Conservation (phyloP, 345 rosid species). For the Linum usitatissimum region DNA sequence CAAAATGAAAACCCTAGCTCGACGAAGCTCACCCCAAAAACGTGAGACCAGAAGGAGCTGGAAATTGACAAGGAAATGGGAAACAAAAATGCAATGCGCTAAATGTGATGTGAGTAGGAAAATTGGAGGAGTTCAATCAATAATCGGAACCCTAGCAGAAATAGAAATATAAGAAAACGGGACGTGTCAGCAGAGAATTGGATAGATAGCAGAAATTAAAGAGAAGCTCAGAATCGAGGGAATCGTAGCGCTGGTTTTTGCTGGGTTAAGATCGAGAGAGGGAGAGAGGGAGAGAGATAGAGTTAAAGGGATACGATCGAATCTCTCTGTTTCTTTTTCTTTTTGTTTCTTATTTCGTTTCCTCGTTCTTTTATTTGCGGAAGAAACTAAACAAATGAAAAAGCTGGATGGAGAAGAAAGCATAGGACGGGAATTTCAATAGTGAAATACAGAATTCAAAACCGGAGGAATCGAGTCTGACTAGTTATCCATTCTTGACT, state of each 20-base stretch:
- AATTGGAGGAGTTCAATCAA: not conserved
- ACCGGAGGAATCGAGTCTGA: no score
- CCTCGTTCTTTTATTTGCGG: not conserved
- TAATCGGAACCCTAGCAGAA: not conserved
- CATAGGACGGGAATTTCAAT: not conserved
- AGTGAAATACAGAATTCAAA: not conserved
- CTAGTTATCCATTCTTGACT: no score
- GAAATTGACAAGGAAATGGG: not conserved
- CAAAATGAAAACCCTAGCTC: not conserved
- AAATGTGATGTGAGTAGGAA: not conserved
- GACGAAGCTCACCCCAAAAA: not conserved
- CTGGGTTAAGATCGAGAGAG: constrained; percentile 15
- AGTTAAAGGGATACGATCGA: constrained; percentile 14
- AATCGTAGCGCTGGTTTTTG: not conserved
- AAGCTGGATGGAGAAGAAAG: not conserved
- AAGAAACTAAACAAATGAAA: not conserved
- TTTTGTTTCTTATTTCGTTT: not conserved
- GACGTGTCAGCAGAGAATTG: not conserved
- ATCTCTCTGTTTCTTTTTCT: constrained; percentile 12
- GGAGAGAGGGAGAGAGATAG: not conserved
- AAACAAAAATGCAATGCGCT: not conserved
- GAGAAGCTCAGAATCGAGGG: not conserved
- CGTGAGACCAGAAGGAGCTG: not conserved
- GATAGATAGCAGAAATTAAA: not conserved
- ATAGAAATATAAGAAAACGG: not conserved